These are phyloP conservation scores for Colletotrichum lindemuthianum DNA, from an alignment of 2,329 filamentous ascomycete genomes.

Conservation along the genomic window DNA sequence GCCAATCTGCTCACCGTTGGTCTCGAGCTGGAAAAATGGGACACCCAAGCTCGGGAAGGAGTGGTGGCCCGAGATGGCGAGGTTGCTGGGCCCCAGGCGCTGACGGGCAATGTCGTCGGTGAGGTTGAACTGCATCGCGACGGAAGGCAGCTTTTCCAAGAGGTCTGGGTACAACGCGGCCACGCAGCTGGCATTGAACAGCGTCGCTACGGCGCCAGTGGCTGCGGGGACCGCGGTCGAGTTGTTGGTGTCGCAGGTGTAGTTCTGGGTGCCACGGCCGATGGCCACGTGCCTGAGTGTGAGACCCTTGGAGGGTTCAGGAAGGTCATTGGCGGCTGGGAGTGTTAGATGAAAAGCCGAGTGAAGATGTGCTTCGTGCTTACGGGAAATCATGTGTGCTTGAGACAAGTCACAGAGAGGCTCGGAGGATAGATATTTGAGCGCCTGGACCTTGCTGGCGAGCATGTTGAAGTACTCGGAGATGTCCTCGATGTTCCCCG, in stretches of 20 bases:
- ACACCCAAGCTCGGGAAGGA: conserved; percentile 79
- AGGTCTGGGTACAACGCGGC: conserved; percentile 76
- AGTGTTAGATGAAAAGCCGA: conserved; percentile 39
- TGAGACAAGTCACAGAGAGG: conserved; percentile 65
- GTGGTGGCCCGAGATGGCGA: conserved; percentile 79
- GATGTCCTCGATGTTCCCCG: conserved; percentile 56
- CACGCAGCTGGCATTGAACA: conserved; percentile 89
- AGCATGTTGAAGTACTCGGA: conserved; percentile 71
- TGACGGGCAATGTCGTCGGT: conserved; percentile 17
- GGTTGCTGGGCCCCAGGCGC: conserved; percentile 65
- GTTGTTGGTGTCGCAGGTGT: conserved; percentile 78
- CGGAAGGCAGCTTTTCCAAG: conserved; percentile 69
- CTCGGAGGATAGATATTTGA: conserved; percentile 51
- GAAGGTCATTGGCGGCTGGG: conserved; percentile 67
- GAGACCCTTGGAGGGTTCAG: conserved; percentile 68
- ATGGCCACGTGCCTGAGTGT: conserved; percentile 81
- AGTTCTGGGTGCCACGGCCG: conserved; percentile 92
- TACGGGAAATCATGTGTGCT: conserved; percentile 61
- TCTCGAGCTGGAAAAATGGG: conserved; percentile 84
- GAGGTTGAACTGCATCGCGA: conserved; percentile 75
- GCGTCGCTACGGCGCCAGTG: conserved; percentile 79
- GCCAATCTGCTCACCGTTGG: conserved; percentile 62
- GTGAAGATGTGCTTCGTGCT: conserved; percentile 37
- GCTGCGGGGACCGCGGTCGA: conserved; percentile 69
- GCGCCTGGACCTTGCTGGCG: conserved; percentile 63